Percentiles rank a stretch among this genome's conserved stretches.
Conservation (phyloP, 108 stramenopile species). For the Craspedostauros australis region DNA sequence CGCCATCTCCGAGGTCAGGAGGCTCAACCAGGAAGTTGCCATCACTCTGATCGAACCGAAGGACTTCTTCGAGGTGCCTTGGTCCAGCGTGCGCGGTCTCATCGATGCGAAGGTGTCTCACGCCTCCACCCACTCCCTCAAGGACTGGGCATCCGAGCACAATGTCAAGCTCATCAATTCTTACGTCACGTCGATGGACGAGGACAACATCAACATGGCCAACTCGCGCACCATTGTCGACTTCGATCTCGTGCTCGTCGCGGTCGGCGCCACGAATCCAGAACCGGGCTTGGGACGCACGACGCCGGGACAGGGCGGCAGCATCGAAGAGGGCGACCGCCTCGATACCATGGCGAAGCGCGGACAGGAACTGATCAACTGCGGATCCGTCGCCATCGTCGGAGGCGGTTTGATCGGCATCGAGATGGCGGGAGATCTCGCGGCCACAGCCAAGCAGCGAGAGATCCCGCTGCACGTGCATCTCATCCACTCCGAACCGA, state of each 20-base stretch:
- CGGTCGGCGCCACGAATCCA: slow-evolving; percentile 5
- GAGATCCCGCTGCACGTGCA: slow-evolving; percentile 2
- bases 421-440: slow-evolving; percentile 28
- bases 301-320: too few species aligned
- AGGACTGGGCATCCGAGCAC: slow-evolving; percentile 6
- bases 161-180: slow-evolving; percentile 9
- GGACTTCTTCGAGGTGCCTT: slow-evolving; percentile 22
- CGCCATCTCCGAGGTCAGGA: slow-evolving; percentile 9
- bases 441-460: slow-evolving; percentile 5
- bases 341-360: slow-evolving; percentile 3
- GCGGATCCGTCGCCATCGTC: slow-evolving; percentile 14
- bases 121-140: slow-evolving; percentile 3
- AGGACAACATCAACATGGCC: background rate
- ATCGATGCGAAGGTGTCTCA: slow-evolving; percentile 16
- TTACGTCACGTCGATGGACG: slow-evolving; percentile 11
- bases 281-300: slow-evolving; percentile 9
- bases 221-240: slow-evolving; percentile 10
- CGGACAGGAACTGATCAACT: slow-evolving; percentile 6
- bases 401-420: slow-evolving; percentile 33
- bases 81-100: slow-evolving; percentile 12
- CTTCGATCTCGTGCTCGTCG: slow-evolving; percentile 11
- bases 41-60: slow-evolving; percentile 29
- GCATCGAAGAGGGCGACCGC: too few species aligned
- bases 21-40: slow-evolving; percentile 11
- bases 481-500: slow-evolving; percentile 7